Base-by-base conservation (phyloP, 805 yeast species). In the Naumovozyma baii region DNA sequence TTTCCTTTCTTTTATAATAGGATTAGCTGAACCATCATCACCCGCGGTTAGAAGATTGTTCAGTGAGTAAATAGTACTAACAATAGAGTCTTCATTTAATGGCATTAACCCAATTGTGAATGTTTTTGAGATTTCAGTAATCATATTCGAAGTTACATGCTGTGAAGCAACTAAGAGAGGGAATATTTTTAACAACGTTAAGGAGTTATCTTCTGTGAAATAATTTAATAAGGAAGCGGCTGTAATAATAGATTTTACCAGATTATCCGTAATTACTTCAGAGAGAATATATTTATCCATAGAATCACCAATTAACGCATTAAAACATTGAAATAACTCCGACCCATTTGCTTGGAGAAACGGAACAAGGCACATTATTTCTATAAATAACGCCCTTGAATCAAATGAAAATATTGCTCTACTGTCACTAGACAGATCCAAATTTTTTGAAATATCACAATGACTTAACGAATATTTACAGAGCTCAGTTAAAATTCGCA, bases 61-160 rank as follows among this genome's bases (percentile, higher is more conserved):
- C 46, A 90, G 68, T 0, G 94, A 78, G 61, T 92, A 92, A 38
- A 92, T 77, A 1, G 90, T 74, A 5, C 95, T 80, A 7, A 87
- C 83, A 17, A 83, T 78, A 1, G 84, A 76, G 54, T 87, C 96
- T 53, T 86, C 90, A 15, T 87, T 75, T 39, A 83, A 66, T 7
- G 76, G 73, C 41, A 72, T 74, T 48, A 84, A 66, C 3, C 88
- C 86, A 36, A 72, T 58, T 0, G 88, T 82, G 30, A 87, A 73
- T 29, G 74, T 63, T 39, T 63, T 59, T 1, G 92, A 72, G 2
- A 80, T 70, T 4, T 66, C 62, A 34, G 65, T 56, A 31, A 86
- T 79, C 33, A 73, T 64, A 0, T 55, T 58, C 3, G 66, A 47
- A 5, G 67, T 51, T 39, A 82, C 68, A 14, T 70, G 64, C 10